These are phyloP conservation scores for Boletus barrowsii DNA, from an alignment of 768 basidiomycete species.

Conservation along the genomic window DNA sequence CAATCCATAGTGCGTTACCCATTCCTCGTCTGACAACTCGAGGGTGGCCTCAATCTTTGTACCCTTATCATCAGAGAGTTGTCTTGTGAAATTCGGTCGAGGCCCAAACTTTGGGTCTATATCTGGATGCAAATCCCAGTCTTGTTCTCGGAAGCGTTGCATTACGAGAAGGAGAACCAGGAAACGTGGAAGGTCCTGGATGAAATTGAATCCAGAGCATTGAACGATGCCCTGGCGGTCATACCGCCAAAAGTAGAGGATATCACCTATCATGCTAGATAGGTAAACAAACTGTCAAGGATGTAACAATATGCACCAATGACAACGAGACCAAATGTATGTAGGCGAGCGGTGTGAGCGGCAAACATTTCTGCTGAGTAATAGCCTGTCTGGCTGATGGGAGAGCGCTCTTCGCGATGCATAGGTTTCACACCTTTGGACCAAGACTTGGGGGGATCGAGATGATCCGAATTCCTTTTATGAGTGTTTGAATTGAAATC, in stretches of 20 bases:
- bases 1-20: slow-evolving; percentile 3
- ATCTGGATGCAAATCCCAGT: slow-evolving; percentile 6
- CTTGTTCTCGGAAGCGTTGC: slow-evolving; percentile 1
- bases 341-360: too few species aligned
- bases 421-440: not conserved
- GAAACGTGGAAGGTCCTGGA: slow-evolving; percentile 11
- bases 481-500: not conserved
- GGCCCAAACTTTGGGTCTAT: not conserved
- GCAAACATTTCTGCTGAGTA: too few species aligned
- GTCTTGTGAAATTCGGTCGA: not conserved
- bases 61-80: not conserved
- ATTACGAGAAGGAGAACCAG: slow-evolving; percentile 6
- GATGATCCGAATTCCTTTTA: not conserved
- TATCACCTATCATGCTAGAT: not conserved
- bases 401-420: too few species aligned
- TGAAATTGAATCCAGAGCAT: slow-evolving; percentile 8
- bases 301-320: too few species aligned
- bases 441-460: not conserved
- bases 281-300: too few species aligned
- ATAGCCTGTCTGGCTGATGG: too few species aligned
- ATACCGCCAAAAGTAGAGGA: slow-evolving; percentile 1
- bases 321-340: too few species aligned
- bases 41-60: not conserved
- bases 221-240: not conserved
- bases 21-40: not conserved